These are phyloP conservation scores for Blastocladiella emersonii DNA, from an alignment of 371 early-diverging fungal genomes.

Conservation along the genomic window DNA sequence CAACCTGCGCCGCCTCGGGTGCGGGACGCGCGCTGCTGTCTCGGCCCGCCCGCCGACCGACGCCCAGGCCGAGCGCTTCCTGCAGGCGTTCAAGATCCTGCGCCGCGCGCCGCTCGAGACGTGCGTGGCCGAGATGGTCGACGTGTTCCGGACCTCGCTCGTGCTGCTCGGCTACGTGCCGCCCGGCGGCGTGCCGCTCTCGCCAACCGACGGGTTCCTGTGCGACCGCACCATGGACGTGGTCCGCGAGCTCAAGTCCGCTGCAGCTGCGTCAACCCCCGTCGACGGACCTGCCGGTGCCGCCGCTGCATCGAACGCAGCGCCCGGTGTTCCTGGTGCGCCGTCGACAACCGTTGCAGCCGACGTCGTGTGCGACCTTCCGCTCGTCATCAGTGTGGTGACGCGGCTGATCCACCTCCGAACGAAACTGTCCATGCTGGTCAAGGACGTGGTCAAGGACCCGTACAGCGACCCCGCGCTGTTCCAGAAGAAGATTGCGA, in stretches of 20 bases:
- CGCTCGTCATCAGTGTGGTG: background rate
- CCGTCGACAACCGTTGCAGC: too few species aligned
- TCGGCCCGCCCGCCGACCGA: background rate
- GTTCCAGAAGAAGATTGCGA: background rate
- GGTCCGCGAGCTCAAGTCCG: background rate
- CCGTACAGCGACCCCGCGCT: background rate
- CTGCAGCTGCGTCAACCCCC: too few species aligned
- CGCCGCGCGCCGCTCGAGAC: background rate
- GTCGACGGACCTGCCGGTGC: background rate
- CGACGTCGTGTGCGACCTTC: background rate
- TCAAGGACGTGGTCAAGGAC: background rate
- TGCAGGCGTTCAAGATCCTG: background rate
- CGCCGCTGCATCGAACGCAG: too few species aligned
- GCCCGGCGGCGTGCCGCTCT: background rate
- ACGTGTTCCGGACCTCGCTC: background rate
- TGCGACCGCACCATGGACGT: background rate
- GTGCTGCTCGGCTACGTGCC: background rate
- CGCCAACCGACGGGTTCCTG: background rate
- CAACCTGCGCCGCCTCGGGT: background rate
- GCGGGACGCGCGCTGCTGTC: background rate
- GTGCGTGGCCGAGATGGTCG: background rate
- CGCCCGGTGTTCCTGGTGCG: too few species aligned
- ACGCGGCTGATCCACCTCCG: background rate
- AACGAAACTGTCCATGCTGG: background rate
- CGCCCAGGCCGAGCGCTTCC: background rate